These are phyloP conservation scores for Albifimbria verrucaria DNA, from an alignment of 2,329 filamentous ascomycete genomes.

Conservation along the genomic window DNA sequence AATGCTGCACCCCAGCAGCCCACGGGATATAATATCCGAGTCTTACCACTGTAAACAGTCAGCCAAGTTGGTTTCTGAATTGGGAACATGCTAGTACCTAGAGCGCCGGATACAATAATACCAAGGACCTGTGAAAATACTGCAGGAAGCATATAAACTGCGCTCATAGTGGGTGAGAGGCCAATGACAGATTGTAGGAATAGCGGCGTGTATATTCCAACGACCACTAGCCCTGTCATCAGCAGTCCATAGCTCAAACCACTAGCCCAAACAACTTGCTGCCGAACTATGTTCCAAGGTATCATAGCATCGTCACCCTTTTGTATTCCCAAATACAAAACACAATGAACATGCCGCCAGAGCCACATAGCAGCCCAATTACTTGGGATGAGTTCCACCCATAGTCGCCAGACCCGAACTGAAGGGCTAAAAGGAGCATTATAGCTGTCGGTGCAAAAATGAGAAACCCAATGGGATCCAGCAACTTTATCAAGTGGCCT, in stretches of 20 bases:
- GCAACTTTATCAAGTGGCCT: slow-evolving; percentile 16
- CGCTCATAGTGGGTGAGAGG: slow-evolving; percentile 20
- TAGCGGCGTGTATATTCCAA: slow-evolving; percentile 42
- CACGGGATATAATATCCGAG: slow-evolving; percentile 7
- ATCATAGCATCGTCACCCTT: slow-evolving; percentile 46
- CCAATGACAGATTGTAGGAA: slow-evolving; percentile 46
- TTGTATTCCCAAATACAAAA: slow-evolving; percentile 38
- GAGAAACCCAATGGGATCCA: slow-evolving; percentile 40
- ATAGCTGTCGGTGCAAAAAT: slow-evolving; percentile 40
- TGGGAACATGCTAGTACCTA: slow-evolving; percentile 13
- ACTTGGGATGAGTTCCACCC: slow-evolving; percentile 28
- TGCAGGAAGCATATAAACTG: slow-evolving; percentile 23
- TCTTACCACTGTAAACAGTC: slow-evolving; percentile 2
- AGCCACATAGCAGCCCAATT: slow-evolving; percentile 38
- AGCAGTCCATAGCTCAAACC: slow-evolving; percentile 36
- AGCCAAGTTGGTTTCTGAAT: not conserved
- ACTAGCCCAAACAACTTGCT: slow-evolving; percentile 36
- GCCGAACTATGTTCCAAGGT: slow-evolving; percentile 35
- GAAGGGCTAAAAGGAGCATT: slow-evolving; percentile 41
- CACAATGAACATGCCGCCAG: slow-evolving; percentile 24
- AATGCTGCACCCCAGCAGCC: slow-evolving; percentile 1
- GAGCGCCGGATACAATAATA: slow-evolving; percentile 20
- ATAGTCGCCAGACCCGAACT: slow-evolving; percentile 38
- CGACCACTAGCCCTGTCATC: slow-evolving; percentile 36
- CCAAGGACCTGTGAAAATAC: slow-evolving; percentile 16